A percentile compares a stretch with the other conserved stretches of the same genome.
Evolutionary conservation across 768 basidiomycete genomes (phyloP).

Genomic region (Kwoniella shandongensis): DNA sequence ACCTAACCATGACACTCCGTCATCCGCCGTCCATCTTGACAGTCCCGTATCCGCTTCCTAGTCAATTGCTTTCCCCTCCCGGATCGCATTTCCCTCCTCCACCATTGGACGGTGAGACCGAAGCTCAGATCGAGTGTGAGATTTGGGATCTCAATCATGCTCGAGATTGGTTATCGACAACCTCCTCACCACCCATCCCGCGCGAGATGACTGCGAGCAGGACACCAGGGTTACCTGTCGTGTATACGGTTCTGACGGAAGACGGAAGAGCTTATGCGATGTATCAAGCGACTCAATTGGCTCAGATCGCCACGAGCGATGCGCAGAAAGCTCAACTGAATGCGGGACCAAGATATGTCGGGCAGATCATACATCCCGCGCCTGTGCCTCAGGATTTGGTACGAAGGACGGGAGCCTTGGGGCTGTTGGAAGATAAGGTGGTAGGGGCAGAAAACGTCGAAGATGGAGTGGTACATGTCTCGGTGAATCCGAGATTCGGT

Average conservation of each 20-base stretch:
- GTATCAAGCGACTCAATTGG: conserved; percentile 26
- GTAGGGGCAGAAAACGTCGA: conserved; percentile 33
- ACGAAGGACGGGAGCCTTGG: conserved; percentile 13
- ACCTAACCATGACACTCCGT: conserved; percentile 32
- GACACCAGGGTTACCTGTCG: conserved; percentile 32
- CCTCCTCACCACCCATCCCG: conserved; percentile 19
- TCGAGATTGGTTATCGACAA: conserved; percentile 25
- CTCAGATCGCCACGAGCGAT: conserved; percentile 11
- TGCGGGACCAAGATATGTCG: conserved; percentile 18
- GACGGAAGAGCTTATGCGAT: conserved; percentile 40
- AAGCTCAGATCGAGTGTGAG: conserved; percentile 42
- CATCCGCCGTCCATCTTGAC: conserved; percentile 35
- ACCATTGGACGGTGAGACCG: conserved; percentile 43
- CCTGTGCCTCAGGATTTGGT: conserved; percentile 5
- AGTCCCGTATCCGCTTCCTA: conserved; percentile 44
- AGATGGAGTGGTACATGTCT: conserved; percentile 53
- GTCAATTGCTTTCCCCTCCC: conserved; percentile 24
- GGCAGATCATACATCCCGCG: conserved; percentile 18
- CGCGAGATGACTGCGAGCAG: conserved; percentile 12
- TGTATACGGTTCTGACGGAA: conserved; percentile 29
- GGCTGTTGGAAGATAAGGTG: conserved; percentile 16
- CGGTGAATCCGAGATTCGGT: conserved; percentile 77
- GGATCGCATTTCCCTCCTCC: conserved; percentile 39
- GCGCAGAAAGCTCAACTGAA: conserved; percentile 9
- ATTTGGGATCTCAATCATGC: conserved; percentile 36